Conservation (phyloP, 2,329 filamentous ascomycete genomes). For the Cercospora canescens region DNA sequence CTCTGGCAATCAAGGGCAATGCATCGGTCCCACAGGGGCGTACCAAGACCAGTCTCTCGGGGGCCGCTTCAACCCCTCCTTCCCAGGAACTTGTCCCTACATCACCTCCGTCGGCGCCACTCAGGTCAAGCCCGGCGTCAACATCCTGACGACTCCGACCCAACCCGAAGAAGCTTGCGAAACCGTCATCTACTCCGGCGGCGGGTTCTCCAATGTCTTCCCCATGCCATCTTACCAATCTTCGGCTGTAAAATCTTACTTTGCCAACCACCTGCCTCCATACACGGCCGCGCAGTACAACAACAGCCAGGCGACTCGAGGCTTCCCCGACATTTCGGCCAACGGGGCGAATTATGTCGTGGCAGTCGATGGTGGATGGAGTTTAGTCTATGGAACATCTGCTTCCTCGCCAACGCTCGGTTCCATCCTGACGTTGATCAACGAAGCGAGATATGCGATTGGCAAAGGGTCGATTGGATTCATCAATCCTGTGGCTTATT, state of each 20-base stretch:
- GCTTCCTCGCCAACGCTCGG: conserved; percentile 53
- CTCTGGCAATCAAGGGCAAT: conserved; percentile 27
- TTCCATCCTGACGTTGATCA: conserved; percentile 50
- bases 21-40: conserved; percentile 23
- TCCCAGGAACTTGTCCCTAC: conserved; percentile 40
- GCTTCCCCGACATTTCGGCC: conserved; percentile 38
- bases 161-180: conserved; percentile 49
- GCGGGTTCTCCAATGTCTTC: conserved; percentile 55
- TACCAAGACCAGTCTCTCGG: conserved; percentile 30
- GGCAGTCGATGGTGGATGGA: conserved; percentile 45
- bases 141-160: conserved; percentile 23
- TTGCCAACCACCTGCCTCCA: conserved; percentile 40
- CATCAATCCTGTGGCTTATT: conserved; percentile 37
- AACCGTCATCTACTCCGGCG: conserved; percentile 46
- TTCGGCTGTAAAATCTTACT: conserved; percentile 43
- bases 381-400: conserved; percentile 53
- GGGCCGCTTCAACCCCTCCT: conserved; percentile 49
- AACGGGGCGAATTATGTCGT: conserved; percentile 40
- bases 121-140: conserved; percentile 23
- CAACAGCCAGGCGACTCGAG: conserved; percentile 22
- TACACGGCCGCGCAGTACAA: conserved; percentile 23
- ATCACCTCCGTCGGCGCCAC: conserved; percentile 53
- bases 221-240: conserved; percentile 50
- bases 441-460: conserved; percentile 38
- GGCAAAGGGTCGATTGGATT: conserved; percentile 45